Evolutionary conservation across 257 asterid genomes (phyloP).

Genomic region (Craterostigma plantagineum): DNA sequence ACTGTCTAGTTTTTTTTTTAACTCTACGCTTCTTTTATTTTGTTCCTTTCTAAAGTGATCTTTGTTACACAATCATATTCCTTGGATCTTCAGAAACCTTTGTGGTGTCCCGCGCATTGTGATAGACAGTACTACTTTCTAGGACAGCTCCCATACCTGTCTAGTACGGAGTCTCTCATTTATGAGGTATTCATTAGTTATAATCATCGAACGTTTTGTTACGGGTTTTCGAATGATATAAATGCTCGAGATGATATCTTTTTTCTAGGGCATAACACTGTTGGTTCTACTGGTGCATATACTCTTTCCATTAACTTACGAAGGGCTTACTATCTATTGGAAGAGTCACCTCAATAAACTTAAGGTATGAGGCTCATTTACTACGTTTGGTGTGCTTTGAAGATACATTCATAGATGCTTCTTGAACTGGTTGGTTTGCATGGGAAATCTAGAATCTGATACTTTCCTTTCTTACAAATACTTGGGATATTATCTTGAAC

Average conservation of each 20-base stretch:
- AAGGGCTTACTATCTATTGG: slow-evolving; percentile 65
- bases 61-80: slow-evolving; percentile 10
- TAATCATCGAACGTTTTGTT: no score
- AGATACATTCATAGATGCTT: slow-evolving; percentile 2
- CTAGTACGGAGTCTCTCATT: slow-evolving; percentile 45
- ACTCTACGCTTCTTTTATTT: slow-evolving; percentile 9
- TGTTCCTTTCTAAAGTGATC: slow-evolving; percentile 8
- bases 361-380: slow-evolving; percentile 32
- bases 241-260: background rate
- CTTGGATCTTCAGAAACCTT: slow-evolving; percentile 63
- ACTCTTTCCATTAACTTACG: slow-evolving; percentile 60
- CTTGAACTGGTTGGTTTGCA: slow-evolving; percentile 2
- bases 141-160: slow-evolving; percentile 86
- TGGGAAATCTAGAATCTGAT: background rate
- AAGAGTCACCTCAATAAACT: slow-evolving; percentile 44
- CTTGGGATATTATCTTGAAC: slow-evolving; percentile 3
- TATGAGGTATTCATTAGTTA: slow-evolving; percentile 48
- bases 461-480: background rate
- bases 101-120: slow-evolving; percentile 78
- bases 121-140: slow-evolving; percentile 64
- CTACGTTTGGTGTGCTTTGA: slow-evolving; percentile 4
- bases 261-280: slow-evolving; percentile 52
- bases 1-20: background rate
- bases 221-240: background rate
- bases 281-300: slow-evolving; percentile 51